These are phyloP conservation scores for Pestalotiopsis sp. DNA, from an alignment of 2,329 filamentous ascomycete species.

Conservation along the genomic window DNA sequence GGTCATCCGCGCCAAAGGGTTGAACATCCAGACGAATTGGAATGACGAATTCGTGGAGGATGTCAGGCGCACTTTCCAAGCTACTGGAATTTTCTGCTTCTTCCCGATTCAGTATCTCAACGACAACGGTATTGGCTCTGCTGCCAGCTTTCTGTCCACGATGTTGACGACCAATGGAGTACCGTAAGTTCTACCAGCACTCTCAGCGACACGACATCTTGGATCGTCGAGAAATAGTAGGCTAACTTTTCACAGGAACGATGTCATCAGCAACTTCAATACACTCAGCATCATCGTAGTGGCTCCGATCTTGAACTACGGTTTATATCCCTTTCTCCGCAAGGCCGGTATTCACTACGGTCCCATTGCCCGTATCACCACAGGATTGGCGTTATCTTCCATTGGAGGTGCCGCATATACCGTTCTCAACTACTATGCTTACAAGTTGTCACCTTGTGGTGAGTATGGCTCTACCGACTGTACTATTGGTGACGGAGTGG, in stretches of 20 bases:
- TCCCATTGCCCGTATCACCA: conserved; percentile 50
- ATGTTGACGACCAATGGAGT: conserved; percentile 50
- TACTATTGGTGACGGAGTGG: conserved; percentile 35
- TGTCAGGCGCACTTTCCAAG: conserved; percentile 59
- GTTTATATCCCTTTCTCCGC: conserved; percentile 47
- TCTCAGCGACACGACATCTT: background rate
- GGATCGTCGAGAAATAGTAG: background rate
- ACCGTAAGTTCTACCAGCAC: conserved; percentile 24
- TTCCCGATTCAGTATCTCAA: conserved; percentile 47
- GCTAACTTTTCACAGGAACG: conserved; percentile 32
- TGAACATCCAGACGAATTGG: conserved; percentile 44
- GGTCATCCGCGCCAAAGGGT: conserved; percentile 45
- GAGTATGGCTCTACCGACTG: conserved; percentile 40
- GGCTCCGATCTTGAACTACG: conserved; percentile 48
- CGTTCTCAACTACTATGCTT: conserved; percentile 42
- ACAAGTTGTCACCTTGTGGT: conserved; percentile 43
- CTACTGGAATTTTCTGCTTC: conserved; percentile 62
- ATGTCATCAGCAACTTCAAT: conserved; percentile 52
- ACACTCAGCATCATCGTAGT: conserved; percentile 47
- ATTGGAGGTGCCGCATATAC: conserved; percentile 46
- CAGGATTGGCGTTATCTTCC: conserved; percentile 51
- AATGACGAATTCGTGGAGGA: conserved; percentile 71
- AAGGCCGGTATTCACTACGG: conserved; percentile 45
- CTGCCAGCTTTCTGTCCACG: conserved; percentile 48
- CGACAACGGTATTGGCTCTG: conserved; percentile 51